A percentile compares a stretch with the other conserved stretches of the same genome.
Conservation (phyloP, 1,284 basidiomycete species). For the Ustanciosporium gigantosporum region DNA sequence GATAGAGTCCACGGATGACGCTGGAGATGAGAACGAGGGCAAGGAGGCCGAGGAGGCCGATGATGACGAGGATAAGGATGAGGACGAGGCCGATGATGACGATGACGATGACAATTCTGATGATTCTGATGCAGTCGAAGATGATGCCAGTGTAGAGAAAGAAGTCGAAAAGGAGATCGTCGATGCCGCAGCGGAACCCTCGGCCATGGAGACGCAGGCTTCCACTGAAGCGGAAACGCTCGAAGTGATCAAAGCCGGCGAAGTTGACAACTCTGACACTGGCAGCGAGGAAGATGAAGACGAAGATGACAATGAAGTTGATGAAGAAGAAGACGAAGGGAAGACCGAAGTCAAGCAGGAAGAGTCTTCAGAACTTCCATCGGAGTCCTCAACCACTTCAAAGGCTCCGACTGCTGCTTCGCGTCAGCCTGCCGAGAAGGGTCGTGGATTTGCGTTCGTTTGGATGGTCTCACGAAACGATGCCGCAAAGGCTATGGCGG, state of each 20-base stretch:
- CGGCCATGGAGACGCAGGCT: constrained; percentile 8
- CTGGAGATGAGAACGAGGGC: constrained; percentile 69
- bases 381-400: constrained; percentile 3
- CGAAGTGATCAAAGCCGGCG: too few relatives aligned
- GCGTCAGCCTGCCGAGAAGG: constrained; percentile 61
- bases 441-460: constrained; percentile 90
- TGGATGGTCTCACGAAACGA: constrained; percentile 88
- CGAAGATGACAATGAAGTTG: constrained; percentile 17
- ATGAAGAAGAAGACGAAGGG: not conserved
- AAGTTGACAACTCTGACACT: constrained; percentile 63
- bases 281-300: constrained; percentile 63
- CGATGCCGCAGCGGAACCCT: constrained; percentile 1
- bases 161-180: constrained; percentile 14
- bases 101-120: constrained; percentile 15
- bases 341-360: constrained; percentile 55
- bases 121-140: constrained; percentile 17
- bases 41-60: constrained; percentile 41
- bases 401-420: constrained; percentile 65
- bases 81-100: constrained; percentile 28
- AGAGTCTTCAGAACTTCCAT: constrained; percentile 16
- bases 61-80: constrained; percentile 13
- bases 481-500: constrained; percentile 80
- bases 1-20: not conserved
- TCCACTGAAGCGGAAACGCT: constrained; percentile 8
- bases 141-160: constrained; percentile 14